Conservation (phyloP, 495 filamentous ascomycete genomes). For the Hypoxylon lienhwacheense region DNA sequence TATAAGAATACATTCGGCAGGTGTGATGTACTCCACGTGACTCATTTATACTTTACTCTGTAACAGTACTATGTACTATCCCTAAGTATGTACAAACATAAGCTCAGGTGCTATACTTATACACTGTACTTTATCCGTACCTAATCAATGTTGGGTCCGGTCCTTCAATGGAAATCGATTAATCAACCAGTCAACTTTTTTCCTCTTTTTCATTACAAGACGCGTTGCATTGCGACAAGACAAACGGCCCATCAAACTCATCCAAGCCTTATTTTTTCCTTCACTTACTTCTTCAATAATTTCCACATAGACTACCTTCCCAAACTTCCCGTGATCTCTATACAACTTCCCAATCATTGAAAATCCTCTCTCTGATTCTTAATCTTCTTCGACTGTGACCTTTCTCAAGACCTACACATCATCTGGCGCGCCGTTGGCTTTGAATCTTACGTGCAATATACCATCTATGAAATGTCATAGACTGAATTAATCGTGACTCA, state of each 20-base stretch:
- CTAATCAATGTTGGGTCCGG: no score
- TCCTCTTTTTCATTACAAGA: constrained; percentile 29
- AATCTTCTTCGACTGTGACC: background rate
- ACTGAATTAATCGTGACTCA: constrained; percentile 16
- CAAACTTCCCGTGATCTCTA: background rate
- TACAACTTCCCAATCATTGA: background rate
- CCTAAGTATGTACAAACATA: no score
- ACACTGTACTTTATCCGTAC: no score
- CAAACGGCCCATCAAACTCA: constrained; percentile 20
- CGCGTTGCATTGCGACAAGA: constrained; percentile 28
- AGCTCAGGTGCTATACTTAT: no score
- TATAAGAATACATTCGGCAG: no score
- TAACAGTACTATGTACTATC: no score
- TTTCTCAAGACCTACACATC: background rate
- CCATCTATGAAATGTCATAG: constrained; percentile 29
- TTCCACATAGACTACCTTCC: background rate
- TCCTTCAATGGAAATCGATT: no score
- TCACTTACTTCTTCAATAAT: constrained; percentile 3
- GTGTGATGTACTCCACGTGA: no score
- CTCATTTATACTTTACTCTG: no score
- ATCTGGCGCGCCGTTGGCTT: constrained; percentile 13
- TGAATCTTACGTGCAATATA: constrained; percentile 2
- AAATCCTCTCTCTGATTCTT: background rate
- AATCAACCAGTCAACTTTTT: constrained; percentile 1
- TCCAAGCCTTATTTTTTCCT: constrained; percentile 16